Base-by-base conservation (phyloP, 352 stramenopile species). In the Phytophthora colocasiae region DNA sequence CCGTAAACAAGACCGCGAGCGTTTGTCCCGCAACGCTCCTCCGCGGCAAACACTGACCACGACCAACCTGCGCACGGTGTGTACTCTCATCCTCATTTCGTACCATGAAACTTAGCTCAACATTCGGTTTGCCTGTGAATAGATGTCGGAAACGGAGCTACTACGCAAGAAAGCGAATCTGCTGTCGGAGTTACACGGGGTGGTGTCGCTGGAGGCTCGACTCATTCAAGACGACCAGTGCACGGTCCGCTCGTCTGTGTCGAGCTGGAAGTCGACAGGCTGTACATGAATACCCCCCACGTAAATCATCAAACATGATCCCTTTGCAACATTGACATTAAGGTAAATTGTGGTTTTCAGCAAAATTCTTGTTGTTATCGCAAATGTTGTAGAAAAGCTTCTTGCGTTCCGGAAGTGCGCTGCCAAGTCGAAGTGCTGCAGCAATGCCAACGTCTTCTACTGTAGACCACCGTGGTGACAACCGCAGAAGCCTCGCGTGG, bases 201-300 rank as follows among this genome's bases (percentile, higher is more conserved):
- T 92, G 22, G 66, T 91, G 8, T 77, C 71, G 12, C 48, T 80
- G 34, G 76, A 92, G 56, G 74, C 87, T 50, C 64, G 67, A 0
- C 71, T 89, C 58, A 63, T 90, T 4, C 62, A 82, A 40, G 84
- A 91, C 45, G 81, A 91, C 51, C 77, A 91, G 63, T 82, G 78
- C 44, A 91, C 80, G 0, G 58, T 92, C 7, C 78, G 77, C n/a
- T 92, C 84, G 10, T 75, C 80, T 9, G 80, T 92, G 36, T 92
- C 84, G 17, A 92, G 84, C 65, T 92, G 81, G 79, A 87, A 89
- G 47, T 90, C 83, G 11, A 58, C 48, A 15, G 61, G 70, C 52
- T 63, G 59, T 15, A 43, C 14, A 53, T 47, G 41, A 3, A 29
- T 9, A 17, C 36, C 36, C 7, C 36, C 27, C 27, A 31, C 27